Conservation (phyloP, 768 basidiomycete genomes). For the Serendipita sp. region DNA sequence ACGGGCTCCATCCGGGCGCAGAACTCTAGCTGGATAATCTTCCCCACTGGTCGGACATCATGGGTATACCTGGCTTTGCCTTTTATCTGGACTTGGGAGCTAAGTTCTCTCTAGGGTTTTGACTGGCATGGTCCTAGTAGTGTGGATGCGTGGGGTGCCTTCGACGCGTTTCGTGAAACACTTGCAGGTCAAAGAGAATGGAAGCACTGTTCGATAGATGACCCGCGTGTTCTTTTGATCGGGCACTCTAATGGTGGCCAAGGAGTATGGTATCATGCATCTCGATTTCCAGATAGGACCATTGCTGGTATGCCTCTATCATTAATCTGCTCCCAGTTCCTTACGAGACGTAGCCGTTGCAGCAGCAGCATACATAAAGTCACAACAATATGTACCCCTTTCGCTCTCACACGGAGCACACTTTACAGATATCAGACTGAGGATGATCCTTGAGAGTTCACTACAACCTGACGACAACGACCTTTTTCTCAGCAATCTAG, state of each 20-base stretch:
- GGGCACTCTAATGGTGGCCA: conserved; percentile 93
- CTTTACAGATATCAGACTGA: conserved; percentile 58
- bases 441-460: conserved; percentile 54
- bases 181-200: conserved; percentile 23
- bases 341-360: conserved; percentile 29
- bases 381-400: conserved; percentile 69
- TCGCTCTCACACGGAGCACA: conserved; percentile 55
- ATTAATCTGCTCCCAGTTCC: background rate
- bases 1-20: conserved; percentile 41
- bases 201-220: conserved; percentile 24
- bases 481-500: conserved; percentile 63
- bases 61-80: conserved; percentile 38
- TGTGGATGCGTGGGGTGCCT: conserved; percentile 44
- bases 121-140: conserved; percentile 87
- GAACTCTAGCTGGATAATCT: conserved; percentile 50
- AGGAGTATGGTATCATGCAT: conserved; percentile 66
- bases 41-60: conserved; percentile 68
- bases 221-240: conserved; percentile 42
- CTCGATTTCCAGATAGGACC: conserved; percentile 61
- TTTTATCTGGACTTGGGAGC: conserved; percentile 39
- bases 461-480: conserved; percentile 80
- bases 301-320: conserved; percentile 29
- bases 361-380: conserved; percentile 72
- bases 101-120: conserved; percentile 37
- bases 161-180: conserved; percentile 39